These are phyloP conservation scores for Pontederia crassipes DNA, from an alignment of 176 grass and related monocot genomes.

Conservation along the genomic window DNA sequence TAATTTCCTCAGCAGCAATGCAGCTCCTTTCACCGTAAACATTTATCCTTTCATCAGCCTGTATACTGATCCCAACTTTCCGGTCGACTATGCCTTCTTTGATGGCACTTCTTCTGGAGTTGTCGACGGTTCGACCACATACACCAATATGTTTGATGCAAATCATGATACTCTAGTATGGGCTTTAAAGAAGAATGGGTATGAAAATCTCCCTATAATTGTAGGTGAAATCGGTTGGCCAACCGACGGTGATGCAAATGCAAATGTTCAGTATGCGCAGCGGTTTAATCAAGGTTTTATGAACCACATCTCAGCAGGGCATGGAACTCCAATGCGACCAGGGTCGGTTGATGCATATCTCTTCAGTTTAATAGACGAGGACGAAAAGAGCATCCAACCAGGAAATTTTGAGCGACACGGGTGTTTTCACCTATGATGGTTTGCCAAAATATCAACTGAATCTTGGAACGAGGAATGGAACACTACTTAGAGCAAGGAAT, in stretches of 20 bases:
- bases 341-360: constrained; percentile 68
- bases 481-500: constrained; percentile 32
- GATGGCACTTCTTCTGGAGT: constrained; percentile 47
- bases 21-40: constrained; percentile 80
- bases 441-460: constrained; percentile 72
- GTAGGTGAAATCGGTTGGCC: constrained; percentile 93
- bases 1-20: constrained; percentile 74
- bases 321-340: constrained; percentile 67
- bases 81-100: constrained; percentile 92
- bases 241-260: constrained; percentile 76
- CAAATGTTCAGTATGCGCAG: constrained; percentile 57
- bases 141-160: constrained; percentile 94
- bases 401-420: constrained; percentile 96
- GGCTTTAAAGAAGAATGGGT: constrained; percentile 91
- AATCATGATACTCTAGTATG: constrained; percentile 83
- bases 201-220: constrained; percentile 58
- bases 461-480: constrained; percentile 25
- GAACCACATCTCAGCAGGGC: constrained; percentile 49
- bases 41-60: constrained; percentile 99
- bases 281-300: constrained; percentile 94
- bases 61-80: constrained; percentile 71
- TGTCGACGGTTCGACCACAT: constrained; percentile 60
- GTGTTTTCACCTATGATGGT: constrained; percentile 79
- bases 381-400: constrained; percentile 91
- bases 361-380: constrained; percentile 94